A percentile compares a stretch with the other conserved stretches of the same genome.
Conservation (phyloP, 176 grass and related monocot genomes). For the Puya raimondii region DNA sequence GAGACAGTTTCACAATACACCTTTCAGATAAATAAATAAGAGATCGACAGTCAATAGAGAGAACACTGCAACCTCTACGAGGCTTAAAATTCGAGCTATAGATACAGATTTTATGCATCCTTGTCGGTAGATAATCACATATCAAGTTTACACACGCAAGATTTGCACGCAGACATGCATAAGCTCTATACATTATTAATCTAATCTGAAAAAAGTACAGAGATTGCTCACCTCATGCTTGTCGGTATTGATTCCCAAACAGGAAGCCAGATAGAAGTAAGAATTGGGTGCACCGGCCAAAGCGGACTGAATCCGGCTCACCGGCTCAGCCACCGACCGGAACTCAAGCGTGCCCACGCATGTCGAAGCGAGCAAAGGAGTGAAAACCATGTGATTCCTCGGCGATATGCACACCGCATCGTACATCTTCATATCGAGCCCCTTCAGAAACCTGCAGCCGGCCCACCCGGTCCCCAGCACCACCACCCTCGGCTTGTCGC, state of each 20-base stretch:
- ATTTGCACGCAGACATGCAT: too few relatives aligned
- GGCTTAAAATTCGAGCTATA: too few relatives aligned
- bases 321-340: slow-evolving; percentile 78
- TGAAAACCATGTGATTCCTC: slow-evolving; percentile 98
- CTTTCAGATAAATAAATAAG: slow-evolving; percentile 8
- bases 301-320: slow-evolving; percentile 79
- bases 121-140: too few relatives aligned
- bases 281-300: slow-evolving; percentile 48
- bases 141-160: too few relatives aligned
- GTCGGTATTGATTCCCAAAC: slow-evolving; percentile 43
- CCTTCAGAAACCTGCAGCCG: slow-evolving; percentile 79
- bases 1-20: slow-evolving; percentile 44
- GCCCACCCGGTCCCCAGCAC: slow-evolving; percentile 88
- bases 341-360: slow-evolving; percentile 91
- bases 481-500: slow-evolving; percentile 69
- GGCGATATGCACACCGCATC: slow-evolving; percentile 91
- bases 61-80: not conserved
- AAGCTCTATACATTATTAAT: not conserved
- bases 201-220: not conserved
- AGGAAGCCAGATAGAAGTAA: slow-evolving; percentile 73
- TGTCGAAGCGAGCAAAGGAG: slow-evolving; percentile 82
- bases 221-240: slow-evolving; percentile 40
- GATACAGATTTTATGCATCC: too few relatives aligned
- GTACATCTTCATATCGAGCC: slow-evolving; percentile 59
- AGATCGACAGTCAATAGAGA: not conserved